Conservation (phyloP, 2,329 filamentous ascomycete species). For the Blumeriella jaapii region DNA sequence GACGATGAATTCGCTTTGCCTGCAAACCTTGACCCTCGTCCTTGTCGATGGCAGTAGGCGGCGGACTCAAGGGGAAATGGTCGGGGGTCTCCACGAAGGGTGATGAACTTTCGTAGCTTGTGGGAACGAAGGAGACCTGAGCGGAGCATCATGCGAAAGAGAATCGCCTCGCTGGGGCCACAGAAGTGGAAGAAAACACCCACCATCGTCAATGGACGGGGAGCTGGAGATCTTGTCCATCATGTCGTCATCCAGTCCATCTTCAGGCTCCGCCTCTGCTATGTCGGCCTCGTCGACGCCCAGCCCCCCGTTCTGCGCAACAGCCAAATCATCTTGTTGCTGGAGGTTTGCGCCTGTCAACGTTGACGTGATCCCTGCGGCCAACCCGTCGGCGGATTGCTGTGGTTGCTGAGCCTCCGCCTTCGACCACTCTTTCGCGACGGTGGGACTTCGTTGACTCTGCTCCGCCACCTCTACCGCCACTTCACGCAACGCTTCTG, state of each 20-base stretch:
- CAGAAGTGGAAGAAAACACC: constrained; percentile 38
- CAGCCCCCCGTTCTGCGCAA: constrained; percentile 49
- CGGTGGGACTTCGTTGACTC: constrained; percentile 49
- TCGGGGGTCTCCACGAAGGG: constrained; percentile 23
- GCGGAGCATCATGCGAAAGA: constrained; percentile 13
- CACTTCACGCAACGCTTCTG: constrained; percentile 70
- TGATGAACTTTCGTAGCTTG: constrained; percentile 27
- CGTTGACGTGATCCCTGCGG: constrained; percentile 31
- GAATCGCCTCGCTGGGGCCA: constrained; percentile 25
- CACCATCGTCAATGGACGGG: constrained; percentile 98
- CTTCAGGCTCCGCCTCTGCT: constrained; percentile 58
- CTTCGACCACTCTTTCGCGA: constrained; percentile 42
- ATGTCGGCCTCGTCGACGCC: constrained; percentile 48
- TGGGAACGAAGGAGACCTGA: constrained; percentile 17
- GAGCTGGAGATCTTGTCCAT: constrained; percentile 99
- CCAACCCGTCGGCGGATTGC: constrained; percentile 34
- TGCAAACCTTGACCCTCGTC: constrained; percentile 17
- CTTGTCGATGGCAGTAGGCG: constrained; percentile 16
- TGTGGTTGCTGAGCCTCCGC: constrained; percentile 21
- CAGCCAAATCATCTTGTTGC: constrained; percentile 46
- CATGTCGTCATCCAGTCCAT: constrained; percentile 74
- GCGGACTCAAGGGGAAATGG: constrained; percentile 19
- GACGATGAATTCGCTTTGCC: constrained; percentile 28
- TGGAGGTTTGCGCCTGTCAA: constrained; percentile 29
- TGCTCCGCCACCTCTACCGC: constrained; percentile 67